These are phyloP conservation scores for Penicillium maclennaniae DNA, from an alignment of 495 filamentous ascomycete genomes.

Conservation along the genomic window DNA sequence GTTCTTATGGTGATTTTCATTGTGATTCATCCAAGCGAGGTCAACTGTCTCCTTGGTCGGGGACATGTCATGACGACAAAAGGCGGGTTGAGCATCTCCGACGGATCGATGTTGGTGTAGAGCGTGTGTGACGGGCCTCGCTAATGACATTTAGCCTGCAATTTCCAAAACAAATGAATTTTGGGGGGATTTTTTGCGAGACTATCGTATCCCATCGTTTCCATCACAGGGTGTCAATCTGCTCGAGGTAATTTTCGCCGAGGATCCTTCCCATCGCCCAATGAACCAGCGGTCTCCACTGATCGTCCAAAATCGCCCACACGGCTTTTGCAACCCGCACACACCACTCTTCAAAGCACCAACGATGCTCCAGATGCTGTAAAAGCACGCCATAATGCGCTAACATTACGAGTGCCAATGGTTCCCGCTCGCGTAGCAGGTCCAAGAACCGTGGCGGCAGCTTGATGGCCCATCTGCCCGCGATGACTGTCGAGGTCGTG, in stretches of 20 bases:
- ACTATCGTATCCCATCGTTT: not conserved
- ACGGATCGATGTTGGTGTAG: not conserved
- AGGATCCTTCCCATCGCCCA: slow-evolving; percentile 36
- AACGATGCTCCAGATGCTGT: slow-evolving; percentile 36
- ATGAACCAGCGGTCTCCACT: slow-evolving; percentile 35
- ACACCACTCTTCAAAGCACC: slow-evolving; percentile 49
- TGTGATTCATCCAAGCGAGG: slow-evolving; percentile 27
- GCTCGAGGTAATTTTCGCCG: slow-evolving; percentile 25
- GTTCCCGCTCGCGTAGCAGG: slow-evolving; percentile 47
- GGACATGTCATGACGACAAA: slow-evolving; percentile 17
- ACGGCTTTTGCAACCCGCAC: slow-evolving; percentile 31
- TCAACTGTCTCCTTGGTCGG: slow-evolving; percentile 22
- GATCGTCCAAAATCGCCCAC: slow-evolving; percentile 35
- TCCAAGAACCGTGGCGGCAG: slow-evolving; percentile 48
- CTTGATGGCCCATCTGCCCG: slow-evolving; percentile 46
- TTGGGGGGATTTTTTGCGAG: not conserved
- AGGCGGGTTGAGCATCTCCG: slow-evolving; percentile 18
- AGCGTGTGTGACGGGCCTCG: not conserved
- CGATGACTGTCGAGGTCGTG: slow-evolving; percentile 24
- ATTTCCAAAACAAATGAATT: not conserved
- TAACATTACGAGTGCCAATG: slow-evolving; percentile 51
- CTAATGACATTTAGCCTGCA: not conserved
- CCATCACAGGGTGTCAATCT: slow-evolving; percentile 3
- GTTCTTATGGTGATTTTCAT: slow-evolving; percentile 50
- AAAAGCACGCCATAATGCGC: slow-evolving; percentile 47